Conservation (phyloP, 2,329 filamentous ascomycete species). For the Lachnellula cervina region DNA sequence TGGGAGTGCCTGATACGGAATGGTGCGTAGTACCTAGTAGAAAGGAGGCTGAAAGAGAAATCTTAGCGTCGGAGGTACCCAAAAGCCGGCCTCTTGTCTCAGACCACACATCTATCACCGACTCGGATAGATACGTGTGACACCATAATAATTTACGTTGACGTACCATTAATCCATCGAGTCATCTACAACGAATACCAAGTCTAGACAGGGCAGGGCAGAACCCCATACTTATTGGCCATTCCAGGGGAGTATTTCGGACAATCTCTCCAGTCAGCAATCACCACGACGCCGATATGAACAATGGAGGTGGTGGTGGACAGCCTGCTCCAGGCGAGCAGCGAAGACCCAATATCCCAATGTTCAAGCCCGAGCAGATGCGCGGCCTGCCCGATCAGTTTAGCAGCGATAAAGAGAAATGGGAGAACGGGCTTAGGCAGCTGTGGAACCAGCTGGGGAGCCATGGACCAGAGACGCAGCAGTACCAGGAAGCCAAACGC, state of each 20-base stretch:
- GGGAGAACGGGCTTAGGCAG: slow-evolving; percentile 50
- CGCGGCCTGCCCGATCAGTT: slow-evolving; percentile 33
- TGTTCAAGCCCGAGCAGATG: slow-evolving; percentile 32
- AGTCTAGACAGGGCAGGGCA: neutral
- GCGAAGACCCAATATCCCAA: slow-evolving; percentile 15
- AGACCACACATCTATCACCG: too few species aligned
- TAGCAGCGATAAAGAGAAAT: slow-evolving; percentile 53
- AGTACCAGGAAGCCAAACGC: slow-evolving; percentile 47
- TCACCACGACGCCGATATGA: slow-evolving; percentile 22
- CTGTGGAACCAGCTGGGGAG: slow-evolving; percentile 50
- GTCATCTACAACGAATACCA: too few species aligned
- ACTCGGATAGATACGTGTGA: too few species aligned
- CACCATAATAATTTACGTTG: too few species aligned
- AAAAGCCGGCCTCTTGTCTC: too few species aligned
- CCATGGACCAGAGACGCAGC: slow-evolving; percentile 42
- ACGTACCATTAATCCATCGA: too few species aligned
- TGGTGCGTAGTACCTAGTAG: too few species aligned
- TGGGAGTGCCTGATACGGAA: too few species aligned
- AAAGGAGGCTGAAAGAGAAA: too few species aligned
- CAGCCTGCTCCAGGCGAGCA: slow-evolving; percentile 24
- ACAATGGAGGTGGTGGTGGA: slow-evolving; percentile 21
- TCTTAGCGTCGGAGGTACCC: too few species aligned
- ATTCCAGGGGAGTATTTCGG: too few species aligned
- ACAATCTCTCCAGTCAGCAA: neutral
- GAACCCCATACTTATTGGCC: neutral